Base-by-base conservation (phyloP, 352 stramenopile genomes). In the Pythium sukuiense region DNA sequence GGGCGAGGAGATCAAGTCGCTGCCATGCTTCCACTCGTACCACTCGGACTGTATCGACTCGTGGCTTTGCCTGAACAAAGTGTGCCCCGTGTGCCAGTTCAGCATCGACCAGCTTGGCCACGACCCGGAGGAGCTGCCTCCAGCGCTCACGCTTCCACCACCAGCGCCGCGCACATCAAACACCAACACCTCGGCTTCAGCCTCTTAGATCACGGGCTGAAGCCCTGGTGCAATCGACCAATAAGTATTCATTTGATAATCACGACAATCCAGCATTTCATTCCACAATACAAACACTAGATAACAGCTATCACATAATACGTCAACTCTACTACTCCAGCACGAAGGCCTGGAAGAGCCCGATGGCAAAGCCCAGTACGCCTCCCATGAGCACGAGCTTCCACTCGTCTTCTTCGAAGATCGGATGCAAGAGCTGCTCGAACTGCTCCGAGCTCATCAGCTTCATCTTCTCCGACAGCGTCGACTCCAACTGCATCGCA, bases 401-500 rank as follows among this genome's bases (percentile, higher is more conserved):
- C 80, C 97, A 98, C 85, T 99, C 97, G 72, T 99, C 97, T 69
- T 99, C 96, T 74, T 99, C 88, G 76, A 99, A 99, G 18, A 98
- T 97, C 12, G 97, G 97, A 69, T 99, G 97, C 63, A 99, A 75
- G 24, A 99, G 74, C 49, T 96, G 81, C 74, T 99, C 97, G 73
- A 99, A 99, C 72, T 98, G 87, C 41, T 81, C 78, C 14, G 77
- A 93, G 30, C 74, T 89, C 76, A 92, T 72, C 64, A 85, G 80
- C 76, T 91, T 88, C 91, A 99, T 98, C 75, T 96, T 93, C 55
- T 96, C 85, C 29, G 88, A 80, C 45, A 99, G 79, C 14, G 93
- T 98, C 9, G 90, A 76, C 67, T 98, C 80, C 37, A 99, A 67
- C 41, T 95, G 83, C 72, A 99, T 89, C 5, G 92, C 93, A 20